Conservation (phyloP, 2,329 filamentous ascomycete species). For the Triangularia setosa region DNA sequence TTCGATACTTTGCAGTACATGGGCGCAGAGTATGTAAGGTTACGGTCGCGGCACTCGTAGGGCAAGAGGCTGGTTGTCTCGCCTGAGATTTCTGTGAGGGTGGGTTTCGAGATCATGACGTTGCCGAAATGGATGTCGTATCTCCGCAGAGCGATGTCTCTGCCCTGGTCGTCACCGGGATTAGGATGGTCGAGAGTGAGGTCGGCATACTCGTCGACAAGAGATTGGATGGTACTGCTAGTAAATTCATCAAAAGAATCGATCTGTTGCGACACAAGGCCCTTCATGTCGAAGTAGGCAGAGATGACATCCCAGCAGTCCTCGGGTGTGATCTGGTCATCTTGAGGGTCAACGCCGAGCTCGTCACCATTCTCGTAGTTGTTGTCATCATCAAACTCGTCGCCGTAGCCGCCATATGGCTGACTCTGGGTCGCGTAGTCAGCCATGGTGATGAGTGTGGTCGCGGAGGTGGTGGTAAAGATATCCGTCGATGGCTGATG, state of each 20-base stretch:
- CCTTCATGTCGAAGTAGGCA: constrained; percentile 94
- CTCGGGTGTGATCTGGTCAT: constrained; percentile 79
- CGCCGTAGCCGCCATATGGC: constrained; percentile 21
- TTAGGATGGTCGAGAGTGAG: constrained; percentile 93
- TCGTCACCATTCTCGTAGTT: constrained; percentile 48
- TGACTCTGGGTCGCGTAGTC: constrained; percentile 21
- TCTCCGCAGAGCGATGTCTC: constrained; percentile 78
- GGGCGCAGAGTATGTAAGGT: constrained; percentile 90
- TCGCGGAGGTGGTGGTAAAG: background rate
- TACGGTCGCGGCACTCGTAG: constrained; percentile 92
- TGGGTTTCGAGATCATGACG: constrained; percentile 82
- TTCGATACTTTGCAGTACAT: constrained; percentile 87
- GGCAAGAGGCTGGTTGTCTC: constrained; percentile 81
- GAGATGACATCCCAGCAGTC: constrained; percentile 98
- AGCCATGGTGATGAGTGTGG: constrained; percentile 18
- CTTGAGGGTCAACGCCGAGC: constrained; percentile 67
- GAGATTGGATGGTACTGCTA: constrained; percentile 86
- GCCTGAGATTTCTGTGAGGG: constrained; percentile 90
- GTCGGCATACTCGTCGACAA: constrained; percentile 86
- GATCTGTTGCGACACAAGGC: constrained; percentile 93
- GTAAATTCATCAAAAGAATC: constrained; percentile 99
- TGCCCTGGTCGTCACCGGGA: constrained; percentile 69
- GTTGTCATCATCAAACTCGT: constrained; percentile 47
- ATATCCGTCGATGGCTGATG: background rate
- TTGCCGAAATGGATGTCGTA: constrained; percentile 95